phyloP scores from a whole-genome alignment of 345 rosid genomes.

The Sisymbrium altissimum region DNA sequence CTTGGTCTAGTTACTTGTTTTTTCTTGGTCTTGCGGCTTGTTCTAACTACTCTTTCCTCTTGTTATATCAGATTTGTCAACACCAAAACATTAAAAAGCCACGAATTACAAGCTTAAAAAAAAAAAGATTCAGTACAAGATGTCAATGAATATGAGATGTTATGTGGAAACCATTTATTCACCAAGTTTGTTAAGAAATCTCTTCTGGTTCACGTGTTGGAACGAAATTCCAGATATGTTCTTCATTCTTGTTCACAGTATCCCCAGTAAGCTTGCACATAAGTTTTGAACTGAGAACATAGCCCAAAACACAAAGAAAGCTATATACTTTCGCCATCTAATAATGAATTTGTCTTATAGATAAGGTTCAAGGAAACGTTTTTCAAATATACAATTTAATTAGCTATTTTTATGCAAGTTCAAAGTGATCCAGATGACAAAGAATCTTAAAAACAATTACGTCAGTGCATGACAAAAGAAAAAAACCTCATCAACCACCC shows the following conservation, averaged over 20 bases:
- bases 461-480: too few species aligned
- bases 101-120: too few species aligned
- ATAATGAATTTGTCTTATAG: too few species aligned
- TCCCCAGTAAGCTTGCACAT: too few species aligned
- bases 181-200: constrained; percentile 88
- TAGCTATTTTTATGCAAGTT: too few species aligned
- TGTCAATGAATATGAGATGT: background rate
- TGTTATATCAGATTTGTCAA: constrained; percentile 48
- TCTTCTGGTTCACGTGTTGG: constrained; percentile 75
- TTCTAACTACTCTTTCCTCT: constrained; percentile 45
- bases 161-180: background rate
- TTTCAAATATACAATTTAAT: too few species aligned
- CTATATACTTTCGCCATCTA: background rate
- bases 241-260: constrained; percentile 80
- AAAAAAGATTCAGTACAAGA: background rate
- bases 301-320: background rate
- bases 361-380: too few species aligned
- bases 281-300: too few species aligned
- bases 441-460: too few species aligned
- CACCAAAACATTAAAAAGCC: background rate
- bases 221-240: constrained; percentile 96
- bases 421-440: too few species aligned
- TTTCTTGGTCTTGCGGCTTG: constrained; percentile 20
- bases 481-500: too few species aligned
- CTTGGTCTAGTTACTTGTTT: constrained; percentile 24